Conservation (phyloP, 352 stramenopile genomes). For the Aphanomyces astaci region DNA sequence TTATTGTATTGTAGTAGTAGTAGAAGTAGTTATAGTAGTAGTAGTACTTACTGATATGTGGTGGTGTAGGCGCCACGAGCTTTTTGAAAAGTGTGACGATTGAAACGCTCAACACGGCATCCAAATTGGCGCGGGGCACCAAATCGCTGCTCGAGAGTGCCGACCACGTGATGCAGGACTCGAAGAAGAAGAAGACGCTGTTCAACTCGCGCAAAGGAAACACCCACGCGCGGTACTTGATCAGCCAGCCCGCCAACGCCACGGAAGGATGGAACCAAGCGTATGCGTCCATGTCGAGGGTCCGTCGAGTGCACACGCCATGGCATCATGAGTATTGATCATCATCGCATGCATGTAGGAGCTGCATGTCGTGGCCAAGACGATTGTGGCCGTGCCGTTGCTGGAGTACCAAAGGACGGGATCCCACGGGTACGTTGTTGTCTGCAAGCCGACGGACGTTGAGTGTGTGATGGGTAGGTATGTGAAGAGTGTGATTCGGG, state of each 20-base stretch:
- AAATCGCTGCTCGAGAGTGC: constrained; percentile 75
- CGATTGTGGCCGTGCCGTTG: constrained; percentile 81
- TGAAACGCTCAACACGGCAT: constrained; percentile 78
- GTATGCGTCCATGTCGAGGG: constrained; percentile 72
- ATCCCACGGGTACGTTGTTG: constrained; percentile 64
- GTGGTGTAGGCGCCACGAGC: constrained; percentile 58
- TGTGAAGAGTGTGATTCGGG: constrained; percentile 81
- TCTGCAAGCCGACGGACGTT: too few relatives aligned
- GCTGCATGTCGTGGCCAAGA: constrained; percentile 78
- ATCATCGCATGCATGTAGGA: constrained; percentile 27
- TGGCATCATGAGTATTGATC: not conserved
- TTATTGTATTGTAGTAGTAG: too few relatives aligned
- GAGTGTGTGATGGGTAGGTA: constrained; percentile 12
- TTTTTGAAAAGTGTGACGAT: constrained; percentile 85
- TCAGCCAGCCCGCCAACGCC: constrained; percentile 72
- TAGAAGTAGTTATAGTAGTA: too few relatives aligned
- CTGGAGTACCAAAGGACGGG: constrained; percentile 87
- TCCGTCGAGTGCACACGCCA: too few relatives aligned
- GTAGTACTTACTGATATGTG: too few relatives aligned
- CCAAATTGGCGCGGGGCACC: constrained; percentile 72
- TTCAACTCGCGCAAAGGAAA: constrained; percentile 21
- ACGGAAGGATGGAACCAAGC: constrained; percentile 75
- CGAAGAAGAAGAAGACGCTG: constrained; percentile 14
- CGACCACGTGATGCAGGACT: constrained; percentile 62
- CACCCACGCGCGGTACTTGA: constrained; percentile 47